Evolutionary conservation across 371 early-diverging fungal genomes (phyloP), one percentile per base, ranked within the genome.

Genomic region (Rhizomucor miehei): DNA sequence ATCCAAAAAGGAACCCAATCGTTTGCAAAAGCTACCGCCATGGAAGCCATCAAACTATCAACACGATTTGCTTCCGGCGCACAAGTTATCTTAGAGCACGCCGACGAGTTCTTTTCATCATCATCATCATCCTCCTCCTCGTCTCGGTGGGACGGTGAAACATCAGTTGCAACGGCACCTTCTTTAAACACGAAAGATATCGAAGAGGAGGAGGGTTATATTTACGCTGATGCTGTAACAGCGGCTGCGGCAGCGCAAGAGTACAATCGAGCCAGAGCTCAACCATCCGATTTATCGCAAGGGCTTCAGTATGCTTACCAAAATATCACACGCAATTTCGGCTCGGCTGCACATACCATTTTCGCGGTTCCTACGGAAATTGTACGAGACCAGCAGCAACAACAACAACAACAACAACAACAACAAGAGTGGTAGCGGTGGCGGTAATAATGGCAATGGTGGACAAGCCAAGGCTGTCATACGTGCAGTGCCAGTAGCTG

Each of bases 401-500:
- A 3, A 13, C 25, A 1, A 35, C 48, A 0, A n/a, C 82, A 29
- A 8, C 29, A 29, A 29, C 29, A 29, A 8, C 29, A 3, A 13
- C 25, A 1, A 35, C 48, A 0, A n/a, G n/a, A n/a, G n/a, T n/a
- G n/a, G n/a, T n/a, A n/a, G n/a, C n/a, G n/a, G n/a, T n/a, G n/a
- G n/a, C n/a, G n/a, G n/a, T n/a, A n/a, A n/a, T n/a, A n/a, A n/a
- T n/a, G n/a, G n/a, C n/a, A 24, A 11, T 6, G 13, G 48, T 25
- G 29, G 48, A 12, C 73, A 86, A 0, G 86, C 87, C 3, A 75
- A 81, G 14, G 88, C 93, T 0, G 92, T 94, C 4, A 87, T 94
- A 37, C 80, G 88, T 12, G 94, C 97, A 6, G 93, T 97, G 14
- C 97, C 97, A 0, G 87, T 93, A 5, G 94, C 95, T 1, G 89